Evolutionary conservation across 2,329 filamentous ascomycete genomes (phyloP), one percentile per base, ranked within the genome.

Genomic region (Cladosporium sp.): DNA sequence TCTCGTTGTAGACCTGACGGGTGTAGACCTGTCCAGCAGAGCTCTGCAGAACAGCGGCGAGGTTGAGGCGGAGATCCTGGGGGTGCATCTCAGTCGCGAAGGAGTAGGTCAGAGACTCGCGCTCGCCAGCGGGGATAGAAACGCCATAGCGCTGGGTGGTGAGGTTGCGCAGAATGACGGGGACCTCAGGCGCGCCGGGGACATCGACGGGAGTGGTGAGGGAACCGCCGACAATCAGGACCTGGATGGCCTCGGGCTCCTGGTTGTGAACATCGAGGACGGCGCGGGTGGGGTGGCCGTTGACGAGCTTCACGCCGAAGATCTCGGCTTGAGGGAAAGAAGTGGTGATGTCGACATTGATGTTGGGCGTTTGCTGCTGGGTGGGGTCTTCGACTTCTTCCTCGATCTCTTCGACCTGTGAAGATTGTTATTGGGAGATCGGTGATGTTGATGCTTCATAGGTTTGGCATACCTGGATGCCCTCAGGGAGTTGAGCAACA

Each of bases 261-360:
- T 88, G 78, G 77, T 99, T 99, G 69, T 78, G 81, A 68, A 99
- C 78, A 64, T 89, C 84, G 62, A 99, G 75, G 48, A 95, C 73
- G 30, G 90, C 86, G 70, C 88, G 83, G 57, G 90, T 96, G 37
- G 89, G 83, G 58, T 86, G 85, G 65, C 90, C 89, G 69, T 99
- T 99, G 77, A 97, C 82, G 61, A 97, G 84, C 81, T 95, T 96
- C 62, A 97, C 84, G 63, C 92, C 93, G 62, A 96, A 93, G 71
- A 95, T 85, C 75, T 95, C 89, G 52, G 80, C 75, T 57, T 80
- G 71, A 24, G 82, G 82, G 70, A 85, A 85, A 29, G 76, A 75
- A 52, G 80, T 74, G 45, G 75, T 72, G 56, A 82, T 74, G 48
- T 72, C 70, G 58, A 85, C 77, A 52, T 72, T 78, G 58, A 75